Base-by-base conservation (phyloP, 2,329 filamentous ascomycete genomes). In the Colletotrichum sojae region DNA sequence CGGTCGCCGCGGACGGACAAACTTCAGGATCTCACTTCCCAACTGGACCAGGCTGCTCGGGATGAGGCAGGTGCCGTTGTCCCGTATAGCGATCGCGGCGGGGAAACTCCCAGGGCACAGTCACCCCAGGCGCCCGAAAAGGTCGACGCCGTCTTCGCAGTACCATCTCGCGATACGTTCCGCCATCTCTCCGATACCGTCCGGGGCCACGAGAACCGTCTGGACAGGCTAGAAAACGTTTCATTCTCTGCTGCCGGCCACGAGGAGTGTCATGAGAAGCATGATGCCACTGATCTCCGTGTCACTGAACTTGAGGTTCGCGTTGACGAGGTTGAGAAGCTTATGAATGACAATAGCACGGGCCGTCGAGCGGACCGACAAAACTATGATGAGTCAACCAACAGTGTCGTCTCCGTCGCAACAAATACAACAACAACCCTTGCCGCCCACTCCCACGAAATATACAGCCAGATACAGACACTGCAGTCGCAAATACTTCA, bases 271-370 rank as follows among this genome's bases (percentile, higher is more conserved):
- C 83, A 90, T 18, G 91, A 93, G 20, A 89, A 87, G 62, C 86
- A 92, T 73, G 92, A 94, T 40, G 81, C 88, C 55, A 78, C 88
- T 52, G 92, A 94, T 72, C 84, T 90, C 9, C 88, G 92, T 22
- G 83, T 94, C 8, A 86, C 89, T 1, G 92, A 94, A 45, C 82
- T 94, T 6, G 92, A 94, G 77, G 86, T 85, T 31, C 85, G 88
- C 43, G 80, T 91, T 5, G 86, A 88, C 22, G 89, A 91, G 73
- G 79, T 90, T 1, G 88, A 90, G 75, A 89, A 85, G 74, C 79
- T 87, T 27, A 82, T 78, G 25, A 80, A 84, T 68, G 86, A 88
- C 69, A 82, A 77, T 60, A 80, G 78, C 65, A 77, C 78, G n/a
- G 80, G 78, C 61, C 79, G 79, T 25, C 78, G 79, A 45, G 74